phyloP scores from a whole-genome alignment of 306 rosid genomes.

The Dalbergia cochinchinensis region DNA sequence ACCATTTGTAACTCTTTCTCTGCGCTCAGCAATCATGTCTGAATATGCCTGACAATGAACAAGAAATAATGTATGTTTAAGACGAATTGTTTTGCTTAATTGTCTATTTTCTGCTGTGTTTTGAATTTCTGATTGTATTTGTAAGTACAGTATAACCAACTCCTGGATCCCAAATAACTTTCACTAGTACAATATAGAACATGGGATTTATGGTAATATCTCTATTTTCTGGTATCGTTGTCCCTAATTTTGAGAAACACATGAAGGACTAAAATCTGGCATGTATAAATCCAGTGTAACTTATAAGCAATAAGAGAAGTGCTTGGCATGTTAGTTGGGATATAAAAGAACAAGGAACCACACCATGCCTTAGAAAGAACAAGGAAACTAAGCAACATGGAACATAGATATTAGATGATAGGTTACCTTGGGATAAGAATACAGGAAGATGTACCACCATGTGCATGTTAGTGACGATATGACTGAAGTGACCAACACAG shows the following conservation, averaged over 20 bases:
- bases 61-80: slow-evolving; percentile 19
- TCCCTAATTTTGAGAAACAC: slow-evolving; percentile 11
- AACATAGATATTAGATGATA: neutral
- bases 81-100: slow-evolving; percentile 1
- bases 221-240: neutral
- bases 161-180: neutral
- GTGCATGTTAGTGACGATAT: slow-evolving; percentile 55
- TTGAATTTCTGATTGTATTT: neutral
- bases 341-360: neutral
- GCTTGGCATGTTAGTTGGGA: neutral
- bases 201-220: neutral
- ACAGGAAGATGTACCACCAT: slow-evolving; percentile 92
- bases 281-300: neutral
- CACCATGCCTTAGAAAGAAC: neutral
- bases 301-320: too few species aligned
- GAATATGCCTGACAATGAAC: slow-evolving; percentile 72
- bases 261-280: neutral
- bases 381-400: neutral
- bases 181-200: neutral
- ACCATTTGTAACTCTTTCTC: slow-evolving; percentile 73
- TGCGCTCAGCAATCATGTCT: slow-evolving; percentile 85
- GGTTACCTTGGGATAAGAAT: slow-evolving; percentile 87
- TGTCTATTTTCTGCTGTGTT: neutral
- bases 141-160: slow-evolving; percentile 10
- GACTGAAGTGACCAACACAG: slow-evolving; percentile 52